Evolutionary conservation across 164 flowering plant genomes (phyloP).

Genomic region (Umbilicus rupestris): DNA sequence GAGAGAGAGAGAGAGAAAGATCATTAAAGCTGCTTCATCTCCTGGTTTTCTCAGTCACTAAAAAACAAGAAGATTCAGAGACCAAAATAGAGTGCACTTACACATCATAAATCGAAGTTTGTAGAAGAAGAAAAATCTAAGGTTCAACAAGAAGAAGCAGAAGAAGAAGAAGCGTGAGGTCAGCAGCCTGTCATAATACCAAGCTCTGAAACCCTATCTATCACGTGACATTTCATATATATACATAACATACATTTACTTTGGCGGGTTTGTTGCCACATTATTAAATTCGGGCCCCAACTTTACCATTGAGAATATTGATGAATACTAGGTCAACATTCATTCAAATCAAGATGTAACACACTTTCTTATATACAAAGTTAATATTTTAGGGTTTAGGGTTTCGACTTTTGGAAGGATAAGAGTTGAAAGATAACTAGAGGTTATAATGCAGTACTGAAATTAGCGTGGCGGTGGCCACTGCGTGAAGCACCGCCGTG

Average conservation of each 20-base stretch:
- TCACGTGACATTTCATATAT: conserved; percentile 5
- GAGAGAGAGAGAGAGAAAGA: neutral
- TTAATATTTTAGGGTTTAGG: too few species aligned
- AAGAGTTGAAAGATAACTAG: too few species aligned
- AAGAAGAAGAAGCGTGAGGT: neutral
- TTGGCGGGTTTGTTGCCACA: neutral
- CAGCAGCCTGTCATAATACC: neutral
- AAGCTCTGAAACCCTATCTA: neutral
- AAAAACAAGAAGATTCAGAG: neutral
- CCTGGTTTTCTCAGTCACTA: neutral
- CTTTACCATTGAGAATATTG: neutral
- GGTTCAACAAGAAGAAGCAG: neutral
- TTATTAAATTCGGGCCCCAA: neutral
- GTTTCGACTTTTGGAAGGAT: too few species aligned
- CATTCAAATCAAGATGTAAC: neutral
- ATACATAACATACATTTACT: neutral
- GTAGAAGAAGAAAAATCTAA: neutral
- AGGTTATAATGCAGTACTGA: too few species aligned
- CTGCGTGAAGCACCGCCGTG: neutral
- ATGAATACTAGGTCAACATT: neutral
- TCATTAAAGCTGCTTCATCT: neutral
- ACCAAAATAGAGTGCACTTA: neutral
- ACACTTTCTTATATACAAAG: too few species aligned
- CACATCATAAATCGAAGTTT: neutral
- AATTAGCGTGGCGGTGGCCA: neutral